Evolutionary conservation across 495 filamentous ascomycete species (phyloP), one percentile per base, ranked within the genome.

Genomic region (Sordaria brevicollis): DNA sequence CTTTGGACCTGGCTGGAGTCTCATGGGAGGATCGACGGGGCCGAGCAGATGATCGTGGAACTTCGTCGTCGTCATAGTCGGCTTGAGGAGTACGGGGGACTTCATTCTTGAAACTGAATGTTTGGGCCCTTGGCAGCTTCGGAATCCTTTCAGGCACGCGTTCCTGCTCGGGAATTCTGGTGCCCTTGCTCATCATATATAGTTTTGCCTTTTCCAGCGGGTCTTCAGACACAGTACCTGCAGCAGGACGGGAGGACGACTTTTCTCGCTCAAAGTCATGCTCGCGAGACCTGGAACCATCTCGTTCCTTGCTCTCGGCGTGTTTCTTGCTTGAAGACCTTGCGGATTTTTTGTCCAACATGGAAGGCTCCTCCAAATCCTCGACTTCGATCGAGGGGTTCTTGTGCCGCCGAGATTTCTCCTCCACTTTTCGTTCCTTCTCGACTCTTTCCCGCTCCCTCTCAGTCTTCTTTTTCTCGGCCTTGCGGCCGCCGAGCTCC

Each of bases 1-100:
- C 79, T 29, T 76, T 77, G 21, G 77, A 77, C 39, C 73, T 76
- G 4, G 79, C 13, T 31, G 49, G 77, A 8, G 77, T 77, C 35
- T 83, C 80, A 17, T 83, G 78, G 11, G 82, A 82, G 69, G 79
- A 75, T 31, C 82, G 80, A 19, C 83, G 81, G 5, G 65, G 71
- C 13, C 79, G 78, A 29, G 75, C 75, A 9, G 78, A 73, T 4
- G 80, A 72, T 5, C 69, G 73, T 8, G 21, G 66, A 31, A 76
- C 65, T 71, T 79, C 74, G 36, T 81, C 67, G 49, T 75, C 68
- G 35, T 43, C 15, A 71, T 75, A 21, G 69, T 83, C 72, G 69
- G 77, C 68, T 70, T 78, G 49, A 67, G 78, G 75, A 34, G 82
- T 78, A 35, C 80, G 79, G 3, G 82, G 82, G 11, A 72, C 74